A percentile compares a stretch with the other conserved stretches of the same genome.
These are phyloP conservation scores for Phaeodactylum tricornutum DNA, from an alignment of 108 stramenopile species.

Conservation along the genomic window DNA sequence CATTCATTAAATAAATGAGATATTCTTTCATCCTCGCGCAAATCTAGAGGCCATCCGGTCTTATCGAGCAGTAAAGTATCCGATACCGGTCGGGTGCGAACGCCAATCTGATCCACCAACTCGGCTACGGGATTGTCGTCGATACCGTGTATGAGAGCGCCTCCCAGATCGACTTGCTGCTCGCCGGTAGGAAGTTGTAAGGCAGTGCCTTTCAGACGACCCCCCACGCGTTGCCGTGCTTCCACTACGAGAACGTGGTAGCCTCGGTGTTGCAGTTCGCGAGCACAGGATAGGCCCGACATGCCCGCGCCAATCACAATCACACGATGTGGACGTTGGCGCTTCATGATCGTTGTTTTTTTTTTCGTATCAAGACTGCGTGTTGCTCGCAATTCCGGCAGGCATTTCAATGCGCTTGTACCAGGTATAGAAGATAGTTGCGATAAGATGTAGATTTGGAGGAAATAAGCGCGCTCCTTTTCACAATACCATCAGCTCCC, in stretches of 20 bases:
- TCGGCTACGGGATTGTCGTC: conserved; percentile 60
- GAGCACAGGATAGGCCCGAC: conserved; percentile 62
- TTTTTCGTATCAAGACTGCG: too few relatives aligned
- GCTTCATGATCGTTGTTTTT: background rate
- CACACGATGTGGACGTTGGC: conserved; percentile 16
- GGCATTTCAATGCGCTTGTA: too few relatives aligned
- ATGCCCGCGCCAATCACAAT: conserved; percentile 70
- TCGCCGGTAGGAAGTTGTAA: conserved; percentile 9
- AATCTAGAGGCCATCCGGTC: conserved; percentile 53
- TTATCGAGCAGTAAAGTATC: conserved; percentile 38
- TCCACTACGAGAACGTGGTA: conserved; percentile 73
- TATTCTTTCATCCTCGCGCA: conserved; percentile 47
- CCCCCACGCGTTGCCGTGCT: conserved; percentile 54
- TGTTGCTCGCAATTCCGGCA: too few relatives aligned
- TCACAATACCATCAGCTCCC: too few relatives aligned
- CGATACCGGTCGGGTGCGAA: conserved; percentile 13
- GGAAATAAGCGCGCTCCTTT: too few relatives aligned
- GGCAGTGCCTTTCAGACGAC: conserved; percentile 38
- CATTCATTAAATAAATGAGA: conserved; percentile 56
- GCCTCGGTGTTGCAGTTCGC: conserved; percentile 56
- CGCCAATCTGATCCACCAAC: conserved; percentile 39
- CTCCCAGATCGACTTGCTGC: conserved; percentile 63
- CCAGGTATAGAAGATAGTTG: too few relatives aligned
- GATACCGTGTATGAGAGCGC: conserved; percentile 86
- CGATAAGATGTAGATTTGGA: too few relatives aligned